Evolutionary conservation across 2,329 filamentous ascomycete genomes (phyloP), one percentile per base, ranked within the genome.

Genomic region (Ophiostoma populinum): DNA sequence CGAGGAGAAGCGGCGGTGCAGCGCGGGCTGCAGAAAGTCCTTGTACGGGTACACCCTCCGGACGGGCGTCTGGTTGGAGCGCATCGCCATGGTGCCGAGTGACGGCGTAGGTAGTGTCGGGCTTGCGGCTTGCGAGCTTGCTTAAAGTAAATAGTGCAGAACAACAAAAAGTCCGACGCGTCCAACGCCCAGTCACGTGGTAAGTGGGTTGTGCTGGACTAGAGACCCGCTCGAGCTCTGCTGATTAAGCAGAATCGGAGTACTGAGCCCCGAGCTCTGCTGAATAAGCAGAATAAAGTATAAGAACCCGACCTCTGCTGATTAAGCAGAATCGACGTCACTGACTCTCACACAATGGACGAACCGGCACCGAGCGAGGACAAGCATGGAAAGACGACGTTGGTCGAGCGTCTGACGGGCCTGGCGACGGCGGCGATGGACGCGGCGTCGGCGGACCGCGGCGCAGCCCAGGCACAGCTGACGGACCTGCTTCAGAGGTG

Each of bases 21-120:
- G 63, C 35, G 80, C 76, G 33, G 87, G 86, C 42, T 87, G 92
- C 46, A 94, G 61, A 55, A 92, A 92, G 59, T 93, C 82, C 63
- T 83, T 79, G 58, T 93, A 92, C 32, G 67, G 62, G 11, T 36
- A 36, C 48, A 62, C 58, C 50, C 54, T 68, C 64, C 62, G 72
- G 58, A 60, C 65, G 51, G 56, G 61, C 6, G 32, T 38, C 34
- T 36, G 34, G 17, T 35, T 34, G 2, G 37, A 36, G 6, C 33
- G 39, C 12, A 38, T 53, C 48, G 65, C 59, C 65, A 71, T 71
- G 33, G 51, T 59, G 47, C 54, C 55, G 52, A 55, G 17, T 15
- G 26, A 24, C 11, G 19, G 27, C 4, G 27, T 19, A 4, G 34
- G 26, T 24, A n/a, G 27, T 25, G 34, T 24, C n/a, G n/a, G n/a